Percentiles rank a stretch among this genome's conserved stretches.
Evolutionary conservation across 768 basidiomycete species (phyloP).

Genomic region (Suillus lakei): DNA sequence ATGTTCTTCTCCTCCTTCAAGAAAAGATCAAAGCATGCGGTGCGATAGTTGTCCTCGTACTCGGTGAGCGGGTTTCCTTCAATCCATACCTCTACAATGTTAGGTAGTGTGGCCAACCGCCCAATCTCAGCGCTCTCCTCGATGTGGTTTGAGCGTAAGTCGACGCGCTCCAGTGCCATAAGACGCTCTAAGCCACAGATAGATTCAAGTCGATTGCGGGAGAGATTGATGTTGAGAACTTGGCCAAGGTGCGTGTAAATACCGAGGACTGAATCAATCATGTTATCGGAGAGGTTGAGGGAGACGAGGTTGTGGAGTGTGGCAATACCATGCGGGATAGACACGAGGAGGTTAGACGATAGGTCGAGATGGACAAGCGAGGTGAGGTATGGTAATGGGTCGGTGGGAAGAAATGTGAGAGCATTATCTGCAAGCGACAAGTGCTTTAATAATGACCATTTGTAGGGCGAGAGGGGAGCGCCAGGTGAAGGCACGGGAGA

Average conservation of each 20-base stretch:
- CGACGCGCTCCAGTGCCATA: slow-evolving; percentile 79
- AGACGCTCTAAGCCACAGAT: slow-evolving; percentile 95
- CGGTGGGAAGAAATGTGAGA: slow-evolving; percentile 78
- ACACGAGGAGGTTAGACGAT: slow-evolving; percentile 89
- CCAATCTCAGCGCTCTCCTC: slow-evolving; percentile 87
- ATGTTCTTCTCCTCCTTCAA: slow-evolving; percentile 82
- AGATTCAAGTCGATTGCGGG: slow-evolving; percentile 90
- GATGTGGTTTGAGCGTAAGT: slow-evolving; percentile 79
- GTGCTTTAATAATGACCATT: slow-evolving; percentile 79
- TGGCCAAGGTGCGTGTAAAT: slow-evolving; percentile 84
- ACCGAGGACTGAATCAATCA: slow-evolving; percentile 94
- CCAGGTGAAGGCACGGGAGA: slow-evolving; percentile 28
- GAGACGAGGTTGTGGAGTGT: slow-evolving; percentile 79
- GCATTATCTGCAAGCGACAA: slow-evolving; percentile 82
- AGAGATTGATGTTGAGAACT: slow-evolving; percentile 78
- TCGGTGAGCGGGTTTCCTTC: slow-evolving; percentile 84
- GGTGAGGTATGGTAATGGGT: slow-evolving; percentile 67
- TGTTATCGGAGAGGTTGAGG: slow-evolving; percentile 96
- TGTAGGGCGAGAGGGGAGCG: slow-evolving; percentile 54
- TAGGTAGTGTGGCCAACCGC: slow-evolving; percentile 77
- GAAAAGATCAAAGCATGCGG: slow-evolving; percentile 84
- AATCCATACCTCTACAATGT: slow-evolving; percentile 81
- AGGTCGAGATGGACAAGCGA: slow-evolving; percentile 85
- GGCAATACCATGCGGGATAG: slow-evolving; percentile 80
- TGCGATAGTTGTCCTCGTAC: slow-evolving; percentile 69